Percentiles rank a stretch among this genome's conserved stretches.
Evolutionary conservation across 1,139 yeast genomes (phyloP).

Genomic region (Pneumocystis wakefieldiae): DNA sequence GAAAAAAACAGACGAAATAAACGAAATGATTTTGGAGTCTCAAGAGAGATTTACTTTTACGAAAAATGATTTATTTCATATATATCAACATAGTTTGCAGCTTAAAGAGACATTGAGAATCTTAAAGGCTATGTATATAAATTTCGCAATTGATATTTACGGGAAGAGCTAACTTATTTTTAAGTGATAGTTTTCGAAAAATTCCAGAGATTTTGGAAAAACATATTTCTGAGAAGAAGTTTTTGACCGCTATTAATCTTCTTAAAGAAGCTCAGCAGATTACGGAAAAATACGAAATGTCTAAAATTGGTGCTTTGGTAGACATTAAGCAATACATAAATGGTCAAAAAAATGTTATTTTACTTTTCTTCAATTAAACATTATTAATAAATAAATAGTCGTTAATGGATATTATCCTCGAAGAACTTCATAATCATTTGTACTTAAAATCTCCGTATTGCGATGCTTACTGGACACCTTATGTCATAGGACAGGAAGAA

Average conservation of each 20-base stretch:
- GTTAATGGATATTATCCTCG: constrained; percentile 58
- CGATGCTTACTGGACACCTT: constrained; percentile 23
- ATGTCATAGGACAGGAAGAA: constrained; percentile 20
- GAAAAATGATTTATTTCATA: constrained; percentile 43
- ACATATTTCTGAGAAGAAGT: constrained; percentile 50
- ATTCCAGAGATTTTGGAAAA: constrained; percentile 54
- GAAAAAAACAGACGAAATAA: constrained; percentile 36
- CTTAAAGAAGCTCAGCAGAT: constrained; percentile 41
- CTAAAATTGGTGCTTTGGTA: constrained; percentile 30
- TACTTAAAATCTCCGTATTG: constrained; percentile 42
- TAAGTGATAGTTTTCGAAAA: constrained; percentile 46
- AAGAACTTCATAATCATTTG: constrained; percentile 59
- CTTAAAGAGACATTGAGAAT: constrained; percentile 59
- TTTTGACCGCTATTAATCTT: constrained; percentile 51
- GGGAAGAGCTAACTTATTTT: constrained; percentile 15
- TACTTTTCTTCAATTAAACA: background rate
- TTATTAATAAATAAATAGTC: constrained; percentile 17
- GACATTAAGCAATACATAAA: constrained; percentile 11
- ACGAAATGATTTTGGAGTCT: constrained; percentile 35
- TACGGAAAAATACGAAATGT: constrained; percentile 46
- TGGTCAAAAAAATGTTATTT: constrained; percentile 6
- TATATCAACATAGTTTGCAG: constrained; percentile 47
- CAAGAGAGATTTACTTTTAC: constrained; percentile 40
- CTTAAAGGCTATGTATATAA: constrained; percentile 27
- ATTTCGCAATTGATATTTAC: background rate